Base-by-base conservation (phyloP, 306 rosid species). In the Vigna angularis region DNA sequence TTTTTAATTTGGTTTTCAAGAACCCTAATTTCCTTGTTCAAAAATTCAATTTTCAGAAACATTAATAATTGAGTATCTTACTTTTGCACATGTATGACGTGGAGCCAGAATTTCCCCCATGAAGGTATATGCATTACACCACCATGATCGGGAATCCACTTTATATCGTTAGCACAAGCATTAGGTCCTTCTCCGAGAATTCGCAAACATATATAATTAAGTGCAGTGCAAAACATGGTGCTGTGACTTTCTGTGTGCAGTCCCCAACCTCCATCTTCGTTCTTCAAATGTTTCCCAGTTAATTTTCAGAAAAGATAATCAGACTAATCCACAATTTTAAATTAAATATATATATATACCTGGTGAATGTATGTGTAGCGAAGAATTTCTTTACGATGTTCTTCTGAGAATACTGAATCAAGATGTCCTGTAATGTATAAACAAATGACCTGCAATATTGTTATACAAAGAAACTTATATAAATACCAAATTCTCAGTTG, bases 51-150 rank as follows among this genome's bases (percentile, higher is more conserved):
- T 20, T 20, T 20, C 20, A 20, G 20, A 20, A 20, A 20, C 20
- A 20, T 20, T 20, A 20, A 20, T 20, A 20, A 20, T 20, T 20
- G 0, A 20, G 20, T 34, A 1, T 34, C n/a, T 56, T 83, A 85
- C 93, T 66, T 78, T 62, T 66, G 87, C 84, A 24, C 97, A 91
- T 3, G 30, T 65, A 47, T 88, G 97, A 7, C 92, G 89, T 26
- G 79, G 47, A 90, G 89, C 96, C 93, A 90, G 0, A 91, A 79
- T 84, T 91, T 91, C 32, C 96, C 96, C 96, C 96, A 91, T 0
- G 93, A 87, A 28, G 89, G 84, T 34, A 85, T 85, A 81, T 80
- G 74, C 12, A 90, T 78, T 0, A 30, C 87, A 12, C 90, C 63
- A 12, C 93, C 96, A 36, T 88, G 91, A 75, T 88, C 85, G 72